Base-by-base conservation (phyloP, 1,284 basidiomycete species). In the Ceratobasidium sp. region DNA sequence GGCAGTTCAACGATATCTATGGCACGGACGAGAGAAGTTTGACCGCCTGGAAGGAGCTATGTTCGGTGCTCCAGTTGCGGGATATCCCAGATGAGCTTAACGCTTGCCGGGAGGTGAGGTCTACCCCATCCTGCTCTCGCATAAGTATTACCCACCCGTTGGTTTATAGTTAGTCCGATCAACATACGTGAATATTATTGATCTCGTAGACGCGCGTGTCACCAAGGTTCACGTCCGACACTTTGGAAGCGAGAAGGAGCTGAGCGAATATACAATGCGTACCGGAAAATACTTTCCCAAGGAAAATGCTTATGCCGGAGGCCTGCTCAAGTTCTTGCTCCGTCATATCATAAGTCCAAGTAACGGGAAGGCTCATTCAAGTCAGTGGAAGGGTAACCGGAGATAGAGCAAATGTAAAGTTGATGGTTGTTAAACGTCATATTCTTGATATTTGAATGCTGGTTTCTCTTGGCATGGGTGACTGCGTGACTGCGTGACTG, bases 251-350 rank as follows among this genome's bases (percentile, higher is more conserved):
- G 63, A 64, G 24, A 27, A 16, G 2, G 56, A 19, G 8, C 59
- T 76, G 7, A 53, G 54, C 49, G 46, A 8, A 13, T 76, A 76
- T 34, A 74, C 75, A 16, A 69, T 8, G 39, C 4, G 19, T 4
- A 64, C 73, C 24, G 74, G 65, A 31, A 74, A 74, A 34, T 71
- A 58, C 39, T 76, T 76, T 43, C 74, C 74, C 7, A 43, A 39
- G 22, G 74, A 76, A n/a, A 75, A 41, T 39, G 75, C 74, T 13
- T 58, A 76, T 39, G 75, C 75, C 1, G 75, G 75, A 2, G 75
- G 74, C 1, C 24, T 76, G 14, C 61, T 76, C 1, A 61, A 27
- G 53, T 74, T 54, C 19, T 46, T 76, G 7, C 64, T 76, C 16
- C 73, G 66, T 29, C 49, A 31, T 19, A 74, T 76, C 61, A 22